These are phyloP conservation scores for Trypanosoma scelopori DNA, from an alignment of 208 protist species.

Conservation along the genomic window DNA sequence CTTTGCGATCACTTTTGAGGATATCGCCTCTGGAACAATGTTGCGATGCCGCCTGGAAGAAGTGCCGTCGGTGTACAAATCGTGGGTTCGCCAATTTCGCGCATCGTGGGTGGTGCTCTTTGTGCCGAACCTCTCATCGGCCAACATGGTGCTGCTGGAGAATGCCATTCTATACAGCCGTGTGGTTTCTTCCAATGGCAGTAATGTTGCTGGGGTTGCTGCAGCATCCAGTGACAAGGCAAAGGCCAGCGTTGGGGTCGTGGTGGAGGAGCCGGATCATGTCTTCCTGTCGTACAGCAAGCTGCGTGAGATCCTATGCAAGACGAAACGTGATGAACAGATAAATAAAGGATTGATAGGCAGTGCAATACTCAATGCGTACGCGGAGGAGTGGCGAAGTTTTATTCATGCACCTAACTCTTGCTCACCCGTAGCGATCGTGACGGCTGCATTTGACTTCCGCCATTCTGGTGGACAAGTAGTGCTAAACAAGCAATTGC, in stretches of 20 bases:
- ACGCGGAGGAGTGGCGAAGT: constrained; percentile 81
- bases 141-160: constrained; percentile 73
- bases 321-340: constrained; percentile 60
- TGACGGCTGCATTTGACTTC: constrained; percentile 81
- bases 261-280: constrained; percentile 73
- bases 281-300: constrained; percentile 82
- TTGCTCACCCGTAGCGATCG: constrained; percentile 64
- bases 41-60: constrained; percentile 72
- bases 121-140: constrained; percentile 73
- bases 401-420: constrained; percentile 72
- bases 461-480: constrained; percentile 33
- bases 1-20: constrained; percentile 79
- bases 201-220: constrained; percentile 15
- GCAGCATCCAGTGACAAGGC: constrained; percentile 14
- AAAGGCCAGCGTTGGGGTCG: not conserved
- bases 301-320: constrained; percentile 72
- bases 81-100: constrained; percentile 79
- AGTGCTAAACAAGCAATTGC: constrained; percentile 81
- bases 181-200: constrained; percentile 34
- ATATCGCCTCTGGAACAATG: constrained; percentile 71
- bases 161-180: constrained; percentile 54
- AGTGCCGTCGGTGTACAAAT: constrained; percentile 61
- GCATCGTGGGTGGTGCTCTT: constrained; percentile 77
- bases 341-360: constrained; percentile 69
- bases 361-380: constrained; percentile 76